Evolutionary conservation across 23 red algal species (phyloP).

Genomic region (Gracilaria domingensis): DNA sequence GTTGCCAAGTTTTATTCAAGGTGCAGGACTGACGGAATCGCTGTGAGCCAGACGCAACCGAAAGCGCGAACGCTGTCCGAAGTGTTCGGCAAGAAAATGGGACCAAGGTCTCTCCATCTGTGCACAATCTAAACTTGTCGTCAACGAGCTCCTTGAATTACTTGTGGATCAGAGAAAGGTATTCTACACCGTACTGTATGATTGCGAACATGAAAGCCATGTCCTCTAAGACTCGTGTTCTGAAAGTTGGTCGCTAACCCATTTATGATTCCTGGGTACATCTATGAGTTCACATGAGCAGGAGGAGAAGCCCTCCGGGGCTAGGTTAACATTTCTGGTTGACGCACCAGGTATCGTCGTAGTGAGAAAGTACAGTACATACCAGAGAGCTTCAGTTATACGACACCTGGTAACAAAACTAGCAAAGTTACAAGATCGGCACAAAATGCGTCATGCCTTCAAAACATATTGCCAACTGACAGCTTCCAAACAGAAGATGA

Average conservation of each 20-base stretch:
- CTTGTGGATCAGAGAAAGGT: slow-evolving; percentile 20
- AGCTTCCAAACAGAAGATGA: background rate
- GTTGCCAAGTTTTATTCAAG: too few relatives aligned
- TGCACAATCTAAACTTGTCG: too few relatives aligned
- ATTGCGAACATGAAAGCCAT: background rate
- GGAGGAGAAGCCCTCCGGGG: too few relatives aligned
- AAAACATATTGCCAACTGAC: background rate
- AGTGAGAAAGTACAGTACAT: slow-evolving; percentile 7
- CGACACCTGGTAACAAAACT: background rate
- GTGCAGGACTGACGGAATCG: too few relatives aligned
- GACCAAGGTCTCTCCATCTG: too few relatives aligned
- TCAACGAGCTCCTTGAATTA: slow-evolving; percentile 24
- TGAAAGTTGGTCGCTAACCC: background rate
- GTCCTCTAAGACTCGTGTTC: background rate
- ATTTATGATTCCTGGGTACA: background rate
- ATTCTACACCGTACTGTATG: slow-evolving; percentile 53
- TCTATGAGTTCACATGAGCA: background rate
- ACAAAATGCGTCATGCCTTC: background rate
- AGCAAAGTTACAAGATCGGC: background rate
- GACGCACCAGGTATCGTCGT: slow-evolving; percentile 41
- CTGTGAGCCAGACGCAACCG: too few relatives aligned
- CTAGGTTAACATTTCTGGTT: slow-evolving; percentile 31
- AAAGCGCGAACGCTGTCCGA: too few relatives aligned
- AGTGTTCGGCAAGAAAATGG: too few relatives aligned
- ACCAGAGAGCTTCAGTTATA: background rate